A percentile compares a stretch with the other conserved stretches of the same genome.
These are phyloP conservation scores for Suillus tomentosus DNA, from an alignment of 768 basidiomycete species.

Conservation along the genomic window DNA sequence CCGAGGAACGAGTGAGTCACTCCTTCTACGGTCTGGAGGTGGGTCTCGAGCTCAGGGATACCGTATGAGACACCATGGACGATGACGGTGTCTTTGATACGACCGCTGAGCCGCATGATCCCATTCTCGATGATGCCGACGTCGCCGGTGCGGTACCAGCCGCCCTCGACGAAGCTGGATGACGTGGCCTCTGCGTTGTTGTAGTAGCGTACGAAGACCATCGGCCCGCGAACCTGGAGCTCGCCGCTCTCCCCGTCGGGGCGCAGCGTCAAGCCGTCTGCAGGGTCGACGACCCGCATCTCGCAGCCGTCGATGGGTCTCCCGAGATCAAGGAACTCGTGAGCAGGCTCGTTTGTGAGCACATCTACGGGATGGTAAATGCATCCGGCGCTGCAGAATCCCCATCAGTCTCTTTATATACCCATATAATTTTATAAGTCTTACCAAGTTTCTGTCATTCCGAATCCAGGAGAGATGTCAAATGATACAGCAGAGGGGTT, in stretches of 20 bases:
- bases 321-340: slow-evolving; percentile 42
- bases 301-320: slow-evolving; percentile 32
- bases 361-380: slow-evolving; percentile 39
- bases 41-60: slow-evolving; percentile 38
- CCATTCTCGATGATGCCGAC: slow-evolving; percentile 40
- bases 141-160: slow-evolving; percentile 68
- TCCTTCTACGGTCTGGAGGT: slow-evolving; percentile 40
- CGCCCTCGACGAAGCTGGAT: slow-evolving; percentile 46
- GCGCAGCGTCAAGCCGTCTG: slow-evolving; percentile 29
- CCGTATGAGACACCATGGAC: slow-evolving; percentile 43
- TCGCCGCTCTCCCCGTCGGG: slow-evolving; percentile 38
- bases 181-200: slow-evolving; percentile 49
- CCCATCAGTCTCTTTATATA: background rate
- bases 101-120: slow-evolving; percentile 38
- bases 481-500: slow-evolving; percentile 16
- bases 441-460: slow-evolving; percentile 46
- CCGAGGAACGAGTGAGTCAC: slow-evolving; percentile 34
- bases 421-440: slow-evolving; percentile 12
- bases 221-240: slow-evolving; percentile 43
- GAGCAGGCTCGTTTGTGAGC: slow-evolving; percentile 15
- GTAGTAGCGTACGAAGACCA: slow-evolving; percentile 46
- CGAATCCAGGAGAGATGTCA: slow-evolving; percentile 34
- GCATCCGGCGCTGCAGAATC: slow-evolving; percentile 34
- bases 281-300: slow-evolving; percentile 38
- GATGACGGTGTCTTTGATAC: slow-evolving; percentile 42